Percentiles rank a stretch among this genome's conserved stretches.
These are phyloP conservation scores for Magnolia changhungtana DNA, from an alignment of 164 flowering plant genomes.

Conservation along the genomic window DNA sequence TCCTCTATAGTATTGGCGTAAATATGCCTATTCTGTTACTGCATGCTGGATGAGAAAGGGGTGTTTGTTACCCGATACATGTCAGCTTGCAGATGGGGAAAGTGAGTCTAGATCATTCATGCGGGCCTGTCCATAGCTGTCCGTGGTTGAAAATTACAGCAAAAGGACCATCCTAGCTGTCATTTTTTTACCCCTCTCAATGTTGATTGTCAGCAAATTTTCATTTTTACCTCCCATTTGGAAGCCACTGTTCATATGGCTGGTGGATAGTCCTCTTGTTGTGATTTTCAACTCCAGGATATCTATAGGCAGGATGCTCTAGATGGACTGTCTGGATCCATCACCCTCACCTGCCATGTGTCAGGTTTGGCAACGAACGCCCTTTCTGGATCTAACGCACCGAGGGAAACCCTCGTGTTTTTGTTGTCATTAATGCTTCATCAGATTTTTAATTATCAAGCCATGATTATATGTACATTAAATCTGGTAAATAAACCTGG, in stretches of 20 bases:
- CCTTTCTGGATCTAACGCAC: neutral
- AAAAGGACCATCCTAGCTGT: neutral
- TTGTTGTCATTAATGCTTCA: neutral
- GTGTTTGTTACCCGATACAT: neutral
- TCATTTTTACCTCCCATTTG: too few relatives aligned
- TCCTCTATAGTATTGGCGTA: neutral
- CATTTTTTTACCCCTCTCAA: neutral
- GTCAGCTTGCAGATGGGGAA: neutral
- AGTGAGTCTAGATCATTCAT: neutral
- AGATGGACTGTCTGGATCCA: neutral
- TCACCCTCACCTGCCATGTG: neutral
- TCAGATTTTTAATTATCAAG: neutral
- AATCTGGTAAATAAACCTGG: neutral
- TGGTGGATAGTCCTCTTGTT: neutral
- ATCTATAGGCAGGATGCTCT: too few relatives aligned
- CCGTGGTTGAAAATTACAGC: neutral
- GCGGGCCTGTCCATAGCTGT: neutral
- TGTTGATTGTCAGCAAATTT: neutral
- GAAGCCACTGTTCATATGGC: neutral
- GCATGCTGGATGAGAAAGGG: neutral
- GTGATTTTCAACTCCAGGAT: neutral
- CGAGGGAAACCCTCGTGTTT: neutral
- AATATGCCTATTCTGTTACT: neutral
- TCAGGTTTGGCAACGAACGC: neutral
- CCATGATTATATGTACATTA: neutral